Conservation (phyloP, 352 stramenopile species). For the Halophytophthora batemanensis region DNA sequence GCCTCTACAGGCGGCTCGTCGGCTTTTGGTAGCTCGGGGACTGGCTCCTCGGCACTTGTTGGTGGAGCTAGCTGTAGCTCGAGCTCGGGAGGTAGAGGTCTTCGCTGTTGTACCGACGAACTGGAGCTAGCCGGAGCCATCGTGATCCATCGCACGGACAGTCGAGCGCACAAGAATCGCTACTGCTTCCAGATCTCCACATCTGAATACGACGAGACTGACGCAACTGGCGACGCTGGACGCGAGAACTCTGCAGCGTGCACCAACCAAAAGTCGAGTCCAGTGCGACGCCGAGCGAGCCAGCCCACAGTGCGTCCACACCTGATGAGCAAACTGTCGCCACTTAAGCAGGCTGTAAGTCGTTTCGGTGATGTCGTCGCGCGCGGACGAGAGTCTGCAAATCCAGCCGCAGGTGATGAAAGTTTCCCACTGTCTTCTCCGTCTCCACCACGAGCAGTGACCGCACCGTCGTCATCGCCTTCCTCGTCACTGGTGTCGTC, state of each 20-base stretch:
- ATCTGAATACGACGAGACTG: constrained; percentile 35
- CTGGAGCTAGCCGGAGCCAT: constrained; percentile 74
- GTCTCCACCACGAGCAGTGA: constrained; percentile 1
- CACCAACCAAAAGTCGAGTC: constrained; percentile 21
- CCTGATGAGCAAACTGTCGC: constrained; percentile 51
- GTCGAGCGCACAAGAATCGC: constrained; percentile 59
- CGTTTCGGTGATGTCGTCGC: constrained; percentile 45
- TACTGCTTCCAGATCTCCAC: constrained; percentile 84
- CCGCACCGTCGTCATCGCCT: constrained; percentile 9
- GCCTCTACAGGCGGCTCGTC: constrained; percentile 14
- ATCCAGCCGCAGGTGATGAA: constrained; percentile 1
- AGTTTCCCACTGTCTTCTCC: constrained; percentile 10
- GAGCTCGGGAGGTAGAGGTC: neutral
- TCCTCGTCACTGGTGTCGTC: constrained; percentile 16
- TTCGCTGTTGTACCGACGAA: constrained; percentile 51
- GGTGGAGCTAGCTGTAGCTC: neutral
- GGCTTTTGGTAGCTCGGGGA: constrained; percentile 18
- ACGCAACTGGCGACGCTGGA: constrained; percentile 6
- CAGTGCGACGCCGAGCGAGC: constrained; percentile 11
- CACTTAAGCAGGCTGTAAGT: constrained; percentile 57
- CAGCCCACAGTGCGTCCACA: constrained; percentile 19
- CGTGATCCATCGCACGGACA: constrained; percentile 75
- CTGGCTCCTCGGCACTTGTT: constrained; percentile 2
- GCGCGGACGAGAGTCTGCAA: constrained; percentile 23
- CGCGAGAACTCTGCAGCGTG: constrained; percentile 4